Evolutionary conservation across 73 alveolate species (phyloP).

Genomic region (Tetrahymena borealis): DNA sequence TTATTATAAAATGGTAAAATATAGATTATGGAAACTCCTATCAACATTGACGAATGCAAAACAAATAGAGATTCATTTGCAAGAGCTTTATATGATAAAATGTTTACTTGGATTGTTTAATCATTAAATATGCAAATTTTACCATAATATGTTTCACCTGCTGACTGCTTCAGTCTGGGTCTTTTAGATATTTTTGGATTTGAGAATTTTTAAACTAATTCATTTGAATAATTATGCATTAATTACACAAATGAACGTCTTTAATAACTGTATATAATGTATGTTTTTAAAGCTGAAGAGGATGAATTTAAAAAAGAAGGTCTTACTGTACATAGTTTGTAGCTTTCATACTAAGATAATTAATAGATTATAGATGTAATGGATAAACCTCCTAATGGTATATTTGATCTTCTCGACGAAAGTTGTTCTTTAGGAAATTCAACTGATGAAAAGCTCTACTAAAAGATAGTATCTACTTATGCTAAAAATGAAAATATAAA

Average conservation of each 20-base stretch:
- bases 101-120: slow-evolving; percentile 82
- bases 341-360: slow-evolving; percentile 20
- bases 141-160: background rate
- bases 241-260: slow-evolving; percentile 93
- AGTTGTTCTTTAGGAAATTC: slow-evolving; percentile 30
- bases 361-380: slow-evolving; percentile 44
- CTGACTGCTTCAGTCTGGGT: slow-evolving; percentile 51
- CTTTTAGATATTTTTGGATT: slow-evolving; percentile 94
- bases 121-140: slow-evolving; percentile 33
- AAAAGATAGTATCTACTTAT: background rate
- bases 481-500: background rate
- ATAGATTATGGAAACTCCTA: slow-evolving; percentile 45
- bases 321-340: slow-evolving; percentile 21
- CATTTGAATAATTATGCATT: slow-evolving; percentile 90
- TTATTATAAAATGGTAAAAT: too few species aligned
- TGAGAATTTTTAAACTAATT: slow-evolving; percentile 87
- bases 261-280: slow-evolving; percentile 83
- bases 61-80: slow-evolving; percentile 86
- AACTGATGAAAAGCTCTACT: background rate
- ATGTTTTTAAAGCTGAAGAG: slow-evolving; percentile 85
- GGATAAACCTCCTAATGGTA: slow-evolving; percentile 58
- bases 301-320: slow-evolving; percentile 56
- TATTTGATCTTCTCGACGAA: slow-evolving; percentile 63
- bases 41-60: slow-evolving; percentile 43
- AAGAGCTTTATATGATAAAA: slow-evolving; percentile 78